Base-by-base conservation (phyloP, 768 basidiomycete genomes). In the Tulasnella sp. region DNA sequence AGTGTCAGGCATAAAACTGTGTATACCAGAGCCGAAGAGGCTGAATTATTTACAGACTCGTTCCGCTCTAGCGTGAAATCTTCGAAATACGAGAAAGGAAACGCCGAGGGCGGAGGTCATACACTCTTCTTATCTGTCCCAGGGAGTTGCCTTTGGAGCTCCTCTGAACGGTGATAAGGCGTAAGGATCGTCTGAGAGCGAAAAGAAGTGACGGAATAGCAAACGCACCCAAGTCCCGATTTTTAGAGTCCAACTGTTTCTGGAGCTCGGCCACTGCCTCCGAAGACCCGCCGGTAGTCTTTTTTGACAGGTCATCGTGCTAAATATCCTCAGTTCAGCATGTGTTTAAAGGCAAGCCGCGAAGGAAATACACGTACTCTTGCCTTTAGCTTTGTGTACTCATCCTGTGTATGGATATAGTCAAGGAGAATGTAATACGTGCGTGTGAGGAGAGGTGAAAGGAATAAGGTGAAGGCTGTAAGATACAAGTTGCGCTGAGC, bases 351-450 rank as follows among this genome's bases (percentile, higher is more conserved):
- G 25, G 7, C 40, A 12, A 74, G 37, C n/a, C n/a, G 8, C 14
- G 31, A 38, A 79, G 22, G 82, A 25, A 36, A 36, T 34, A 17
- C 25, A 78, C 79, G 74, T 75, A 84, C 88, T 78, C 85, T 83
- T 79, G 90, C 87, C 86, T 96, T 95, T 77, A 98, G 82, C 80
- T 92, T 91, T 25, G 89, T 90, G 81, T 93, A 93, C 80, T 94
- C 90, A 79, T 96, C 96, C 83, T 97, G 94, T 0, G 91, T 88
- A 79, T 93, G 90, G 78, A 98, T 91, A 79, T 97, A 90, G 82
- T 98, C 94, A 81, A 96, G 89, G 67, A 93, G 89, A 82, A 99
- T 93, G 82, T 91, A 91, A 85, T 98, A 98, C 3, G 92, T 93
- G 80, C 96, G 91, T 2, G 96, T 92, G 79, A 98, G 89, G 79